phyloP scores from a whole-genome alignment of 352 stramenopile genomes.

The Phytophthora cryptogea region DNA sequence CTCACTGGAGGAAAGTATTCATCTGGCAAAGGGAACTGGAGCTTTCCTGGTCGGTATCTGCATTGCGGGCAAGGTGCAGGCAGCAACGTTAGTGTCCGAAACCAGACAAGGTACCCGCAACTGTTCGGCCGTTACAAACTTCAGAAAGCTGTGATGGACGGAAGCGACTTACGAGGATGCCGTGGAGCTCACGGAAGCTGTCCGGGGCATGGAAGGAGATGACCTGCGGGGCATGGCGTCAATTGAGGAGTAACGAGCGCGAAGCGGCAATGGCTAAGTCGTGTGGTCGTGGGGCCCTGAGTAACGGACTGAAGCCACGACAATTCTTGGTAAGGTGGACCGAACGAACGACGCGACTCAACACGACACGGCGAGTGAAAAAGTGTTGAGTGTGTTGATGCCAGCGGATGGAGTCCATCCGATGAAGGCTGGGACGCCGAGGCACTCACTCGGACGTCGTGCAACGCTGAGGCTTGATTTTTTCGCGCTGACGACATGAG shows the following conservation, averaged over 20 bases:
- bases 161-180: constrained; percentile 31
- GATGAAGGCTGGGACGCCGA: constrained; percentile 20
- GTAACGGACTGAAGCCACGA: constrained; percentile 10
- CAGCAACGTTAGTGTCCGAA: neutral
- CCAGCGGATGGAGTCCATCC: constrained; percentile 18
- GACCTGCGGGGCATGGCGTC: constrained; percentile 36
- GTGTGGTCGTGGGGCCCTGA: constrained; percentile 22
- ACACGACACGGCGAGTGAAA: constrained; percentile 17
- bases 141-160: constrained; percentile 19
- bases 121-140: constrained; percentile 28
- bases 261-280: constrained; percentile 13
- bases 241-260: constrained; percentile 28
- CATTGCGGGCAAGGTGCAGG: neutral
- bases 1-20: constrained; percentile 43
- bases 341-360: constrained; percentile 21
- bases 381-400: constrained; percentile 16
- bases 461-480: constrained; percentile 28
- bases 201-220: constrained; percentile 26
- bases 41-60: constrained; percentile 30
- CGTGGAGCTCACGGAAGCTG: constrained; percentile 24
- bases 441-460: constrained; percentile 19
- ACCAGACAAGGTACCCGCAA: constrained; percentile 13
- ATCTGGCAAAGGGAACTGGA: constrained; percentile 50
- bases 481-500: constrained; percentile 20
- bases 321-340: constrained; percentile 14